Evolutionary conservation across 441 rosid genomes (phyloP), one percentile per base, ranked within the genome.

Genomic region (Jatropha podagrica): DNA sequence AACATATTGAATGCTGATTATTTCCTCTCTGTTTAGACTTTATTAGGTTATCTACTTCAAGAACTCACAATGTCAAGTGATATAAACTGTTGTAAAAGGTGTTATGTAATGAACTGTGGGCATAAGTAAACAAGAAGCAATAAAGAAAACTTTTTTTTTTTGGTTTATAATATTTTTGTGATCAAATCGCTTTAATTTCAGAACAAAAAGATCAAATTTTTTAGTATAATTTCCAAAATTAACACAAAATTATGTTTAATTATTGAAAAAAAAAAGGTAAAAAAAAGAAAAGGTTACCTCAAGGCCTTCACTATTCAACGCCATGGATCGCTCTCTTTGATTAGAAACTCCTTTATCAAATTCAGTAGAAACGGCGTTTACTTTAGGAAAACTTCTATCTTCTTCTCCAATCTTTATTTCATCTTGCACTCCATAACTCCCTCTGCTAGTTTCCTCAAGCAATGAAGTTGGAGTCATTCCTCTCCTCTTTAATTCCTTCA

Each of bases 291-390:
- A 63, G 41, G 70, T 61, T 17, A 96, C 99, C 98, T 94, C 97
- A 74, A 96, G 92, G 76, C 99, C 99, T 88, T 96, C 98, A 52
- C 98, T 96, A 84, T 94, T 92, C 83, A 96, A 82, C 41, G 93
- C 88, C 90, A 94, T 85, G 12, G 98, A 96, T n/a, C 77, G 83
- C 81, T 94, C 94, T 81, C 97, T 89, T 78, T 94, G 98, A 83
- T 96, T 90, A 61, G 84, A 74, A 77, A 94, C 83, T 77, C 86
- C 83, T 83, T 74, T 83, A 60, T 90, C 97, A 32, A 81, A 70
- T 18, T 90, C 88, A 3, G 97, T 86, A 27, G 97, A 87, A 41
- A 87, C 89, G 1, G 87, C 85, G 78, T 90, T 91, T 63, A 93
- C 86, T 68, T 86, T 86, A 4, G 85, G 79, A 74, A 78, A 84